A percentile compares a stretch with the other conserved stretches of the same genome.
These are phyloP conservation scores for Spiraea crenata DNA, from an alignment of 331 rosid species.

Conservation along the genomic window DNA sequence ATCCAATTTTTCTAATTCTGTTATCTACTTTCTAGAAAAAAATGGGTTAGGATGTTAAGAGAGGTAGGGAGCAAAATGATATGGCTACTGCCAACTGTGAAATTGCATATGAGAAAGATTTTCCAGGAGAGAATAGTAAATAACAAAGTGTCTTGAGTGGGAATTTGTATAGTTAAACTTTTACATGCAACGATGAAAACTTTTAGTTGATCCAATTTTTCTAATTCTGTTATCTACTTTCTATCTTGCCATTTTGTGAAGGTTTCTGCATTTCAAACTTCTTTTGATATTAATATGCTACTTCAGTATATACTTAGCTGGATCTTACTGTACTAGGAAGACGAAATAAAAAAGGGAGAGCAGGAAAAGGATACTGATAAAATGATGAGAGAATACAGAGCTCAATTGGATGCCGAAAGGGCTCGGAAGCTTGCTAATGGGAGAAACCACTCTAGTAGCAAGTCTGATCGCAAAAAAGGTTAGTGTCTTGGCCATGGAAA, in stretches of 20 bases:
- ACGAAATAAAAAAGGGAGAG: slow-evolving; percentile 84
- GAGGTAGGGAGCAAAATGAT: too few relatives aligned
- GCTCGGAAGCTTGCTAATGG: slow-evolving; percentile 89
- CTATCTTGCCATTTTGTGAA: background rate
- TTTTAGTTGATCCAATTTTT: too few relatives aligned
- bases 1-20: too few relatives aligned
- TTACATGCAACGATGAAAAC: too few relatives aligned
- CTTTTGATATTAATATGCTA: background rate
- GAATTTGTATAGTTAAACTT: too few relatives aligned
- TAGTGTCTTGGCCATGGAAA: slow-evolving; percentile 24
- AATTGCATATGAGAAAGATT: too few relatives aligned
- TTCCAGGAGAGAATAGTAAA: too few relatives aligned
- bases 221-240: background rate
- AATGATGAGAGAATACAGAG: slow-evolving; percentile 98
- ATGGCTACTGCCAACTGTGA: too few relatives aligned
- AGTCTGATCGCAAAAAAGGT: slow-evolving; percentile 73
- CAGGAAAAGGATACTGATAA: slow-evolving; percentile 86
- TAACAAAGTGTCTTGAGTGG: too few relatives aligned
- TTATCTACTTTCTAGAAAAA: background rate
- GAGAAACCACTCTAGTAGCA: slow-evolving; percentile 77
- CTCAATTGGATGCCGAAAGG: slow-evolving; percentile 97
- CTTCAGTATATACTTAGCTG: background rate
- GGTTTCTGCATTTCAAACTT: background rate
- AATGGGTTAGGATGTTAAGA: too few relatives aligned
- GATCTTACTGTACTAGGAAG: slow-evolving; percentile 55